Conservation (phyloP, 164 flowering plant species). For the Vitis vinifera region ASM3070453v1 NC_081810.1:9439001-9439500, state of each 20-base stretch:
- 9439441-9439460: constrained; percentile 23
- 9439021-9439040: too few species aligned
- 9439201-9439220: too few species aligned
- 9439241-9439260: constrained; percentile 12
- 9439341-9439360: neutral
- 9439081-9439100: too few species aligned
- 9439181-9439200: too few species aligned
- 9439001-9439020: too few species aligned
- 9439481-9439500: neutral
- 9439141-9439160: too few species aligned
- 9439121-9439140: too few species aligned
- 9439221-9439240: neutral
- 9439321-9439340: neutral
- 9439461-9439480: constrained; percentile 21
- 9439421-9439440: constrained; percentile 1
- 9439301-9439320: constrained; percentile 13
- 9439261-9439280: constrained; percentile 9
- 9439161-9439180: too few species aligned
- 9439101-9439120: too few species aligned
- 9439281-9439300: constrained; percentile 10
- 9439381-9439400: constrained; percentile 34
- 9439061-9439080: too few species aligned
- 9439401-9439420: neutral
- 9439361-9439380: constrained; percentile 37
- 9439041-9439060: too few species aligned